Evolutionary conservation across 1,139 yeast species (phyloP).

Genomic region (Debaryomyces udenii): DNA sequence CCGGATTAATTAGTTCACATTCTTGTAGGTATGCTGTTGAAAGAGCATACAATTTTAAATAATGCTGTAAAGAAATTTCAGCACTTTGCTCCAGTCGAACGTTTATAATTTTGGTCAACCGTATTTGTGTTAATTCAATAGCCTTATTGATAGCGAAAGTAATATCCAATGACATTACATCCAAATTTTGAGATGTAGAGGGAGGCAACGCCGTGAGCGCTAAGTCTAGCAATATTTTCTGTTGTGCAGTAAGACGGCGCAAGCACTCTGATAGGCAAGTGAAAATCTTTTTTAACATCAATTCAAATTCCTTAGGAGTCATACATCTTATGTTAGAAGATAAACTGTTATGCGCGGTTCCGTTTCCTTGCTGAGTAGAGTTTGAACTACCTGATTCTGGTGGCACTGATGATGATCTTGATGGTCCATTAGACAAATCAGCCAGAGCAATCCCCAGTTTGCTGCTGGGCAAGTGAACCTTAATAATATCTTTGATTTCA

Average conservation of each 20-base stretch:
- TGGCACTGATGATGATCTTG: slow-evolving; percentile 36
- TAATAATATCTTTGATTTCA: slow-evolving; percentile 75
- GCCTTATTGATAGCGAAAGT: slow-evolving; percentile 63
- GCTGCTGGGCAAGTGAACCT: slow-evolving; percentile 58
- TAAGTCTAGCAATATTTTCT: slow-evolving; percentile 73
- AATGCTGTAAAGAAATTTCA: slow-evolving; percentile 54
- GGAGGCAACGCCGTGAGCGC: slow-evolving; percentile 59
- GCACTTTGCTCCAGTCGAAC: slow-evolving; percentile 78
- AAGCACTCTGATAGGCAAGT: slow-evolving; percentile 71
- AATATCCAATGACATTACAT: slow-evolving; percentile 66
- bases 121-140: slow-evolving; percentile 71
- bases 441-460: slow-evolving; percentile 15
- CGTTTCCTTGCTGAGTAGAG: slow-evolving; percentile 8
- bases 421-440: slow-evolving; percentile 28
- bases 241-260: slow-evolving; percentile 74
- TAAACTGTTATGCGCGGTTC: slow-evolving; percentile 19
- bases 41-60: slow-evolving; percentile 67
- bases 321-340: slow-evolving; percentile 63
- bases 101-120: slow-evolving; percentile 76
- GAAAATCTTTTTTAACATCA: slow-evolving; percentile 65
- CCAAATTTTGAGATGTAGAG: slow-evolving; percentile 34
- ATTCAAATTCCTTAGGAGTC: slow-evolving; percentile 74
- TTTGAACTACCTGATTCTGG: slow-evolving; percentile 20
- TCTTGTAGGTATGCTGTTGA: slow-evolving; percentile 74
- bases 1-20: slow-evolving; percentile 85